These are phyloP conservation scores for Globisporangium spinosum DNA, from an alignment of 352 stramenopile genomes.

Conservation along the genomic window DNA sequence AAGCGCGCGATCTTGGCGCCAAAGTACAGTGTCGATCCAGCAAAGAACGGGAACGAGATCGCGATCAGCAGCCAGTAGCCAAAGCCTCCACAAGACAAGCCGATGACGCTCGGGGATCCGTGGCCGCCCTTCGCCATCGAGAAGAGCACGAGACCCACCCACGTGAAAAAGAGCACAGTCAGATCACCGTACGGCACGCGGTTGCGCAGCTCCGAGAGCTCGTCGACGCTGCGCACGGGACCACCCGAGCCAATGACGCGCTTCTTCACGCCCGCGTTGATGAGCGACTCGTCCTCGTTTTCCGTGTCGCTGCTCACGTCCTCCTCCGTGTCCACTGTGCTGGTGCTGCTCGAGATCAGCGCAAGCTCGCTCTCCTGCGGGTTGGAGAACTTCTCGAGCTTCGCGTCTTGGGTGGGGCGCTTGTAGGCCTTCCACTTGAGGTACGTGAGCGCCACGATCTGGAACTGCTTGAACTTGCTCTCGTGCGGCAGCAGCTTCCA, in stretches of 20 bases:
- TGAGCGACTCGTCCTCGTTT: conserved; percentile 55
- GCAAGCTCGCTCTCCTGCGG: conserved; percentile 32
- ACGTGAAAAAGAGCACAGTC: conserved; percentile 68
- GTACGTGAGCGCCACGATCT: conserved; percentile 55
- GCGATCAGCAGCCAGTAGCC: conserved; percentile 64
- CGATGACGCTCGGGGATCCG: conserved; percentile 69
- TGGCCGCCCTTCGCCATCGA: conserved; percentile 80
- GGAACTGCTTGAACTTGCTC: conserved; percentile 71
- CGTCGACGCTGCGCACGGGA: conserved; percentile 32
- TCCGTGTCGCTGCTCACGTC: conserved; percentile 28
- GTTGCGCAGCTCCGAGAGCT: conserved; percentile 51
- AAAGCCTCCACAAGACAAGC: conserved; percentile 55
- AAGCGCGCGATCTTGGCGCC: conserved; percentile 61
- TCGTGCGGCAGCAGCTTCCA: conserved; percentile 66
- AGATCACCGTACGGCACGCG: conserved; percentile 60
- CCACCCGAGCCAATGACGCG: conserved; percentile 21
- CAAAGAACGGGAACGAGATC: conserved; percentile 71
- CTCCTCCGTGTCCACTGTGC: conserved; percentile 22
- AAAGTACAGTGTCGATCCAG: conserved; percentile 69
- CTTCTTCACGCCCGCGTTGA: conserved; percentile 44
- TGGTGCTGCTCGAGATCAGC: conserved; percentile 19
- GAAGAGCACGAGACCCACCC: conserved; percentile 72
- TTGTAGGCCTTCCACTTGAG: conserved; percentile 76
- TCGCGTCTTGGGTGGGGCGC: conserved; percentile 20
- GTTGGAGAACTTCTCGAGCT: conserved; percentile 36